Conservation (phyloP, 331 rosid species). For the Saraca asoca region DNA sequence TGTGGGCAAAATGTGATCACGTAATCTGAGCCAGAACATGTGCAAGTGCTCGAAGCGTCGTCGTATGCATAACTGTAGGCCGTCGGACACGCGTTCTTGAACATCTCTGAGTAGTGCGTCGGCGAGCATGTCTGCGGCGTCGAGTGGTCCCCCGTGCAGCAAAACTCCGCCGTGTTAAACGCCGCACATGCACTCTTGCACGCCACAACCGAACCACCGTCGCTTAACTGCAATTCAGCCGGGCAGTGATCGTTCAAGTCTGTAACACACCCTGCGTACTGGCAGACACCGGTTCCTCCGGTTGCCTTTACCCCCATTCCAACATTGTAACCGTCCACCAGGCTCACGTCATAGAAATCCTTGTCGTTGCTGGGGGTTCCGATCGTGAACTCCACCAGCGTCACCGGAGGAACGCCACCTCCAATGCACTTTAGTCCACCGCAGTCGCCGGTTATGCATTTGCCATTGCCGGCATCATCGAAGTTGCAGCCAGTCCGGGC, state of each 20-base stretch:
- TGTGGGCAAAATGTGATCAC: constrained; percentile 68
- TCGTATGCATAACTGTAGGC: constrained; percentile 94
- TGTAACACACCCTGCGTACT: constrained; percentile 81
- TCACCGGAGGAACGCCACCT: constrained; percentile 70
- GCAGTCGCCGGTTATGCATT: constrained; percentile 74
- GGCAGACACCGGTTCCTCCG: constrained; percentile 83
- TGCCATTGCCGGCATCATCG: constrained; percentile 57
- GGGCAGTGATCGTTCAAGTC: constrained; percentile 75
- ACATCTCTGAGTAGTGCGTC: constrained; percentile 70
- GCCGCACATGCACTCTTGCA: constrained; percentile 90
- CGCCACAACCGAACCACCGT: constrained; percentile 58
- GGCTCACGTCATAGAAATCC: constrained; percentile 92
- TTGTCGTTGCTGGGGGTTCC: constrained; percentile 37
- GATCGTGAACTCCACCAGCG: constrained; percentile 69
- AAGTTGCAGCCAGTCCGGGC: constrained; percentile 77
- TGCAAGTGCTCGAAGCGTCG: constrained; percentile 86
- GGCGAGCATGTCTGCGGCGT: constrained; percentile 79
- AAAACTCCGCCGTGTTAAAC: constrained; percentile 62
- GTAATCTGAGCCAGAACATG: constrained; percentile 77
- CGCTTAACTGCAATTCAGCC: constrained; percentile 53
- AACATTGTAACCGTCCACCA: constrained; percentile 97
- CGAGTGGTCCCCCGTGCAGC: constrained; percentile 78
- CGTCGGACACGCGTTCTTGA: constrained; percentile 79
- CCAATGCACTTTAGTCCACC: constrained; percentile 60
- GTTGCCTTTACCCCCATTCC: constrained; percentile 67